Percentiles rank a stretch among this genome's conserved stretches.
Evolutionary conservation across 2,329 filamentous ascomycete species (phyloP).

Genomic region (Aspergillus sp.): DNA sequence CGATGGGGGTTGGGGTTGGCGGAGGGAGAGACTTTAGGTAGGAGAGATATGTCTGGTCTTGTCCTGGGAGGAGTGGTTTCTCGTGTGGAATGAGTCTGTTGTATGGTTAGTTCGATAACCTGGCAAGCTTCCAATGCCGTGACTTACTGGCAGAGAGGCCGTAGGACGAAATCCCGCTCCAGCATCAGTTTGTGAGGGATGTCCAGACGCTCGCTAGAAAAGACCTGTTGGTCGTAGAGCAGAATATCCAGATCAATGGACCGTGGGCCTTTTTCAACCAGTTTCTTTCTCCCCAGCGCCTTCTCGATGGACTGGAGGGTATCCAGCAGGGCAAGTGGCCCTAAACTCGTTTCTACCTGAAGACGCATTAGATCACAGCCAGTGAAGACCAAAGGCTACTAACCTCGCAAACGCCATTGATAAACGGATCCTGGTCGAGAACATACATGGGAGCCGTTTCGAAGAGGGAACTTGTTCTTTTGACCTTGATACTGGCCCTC

Average conservation of each 20-base stretch:
- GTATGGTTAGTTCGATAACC: conserved; percentile 3
- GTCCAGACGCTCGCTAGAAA: conserved; percentile 64
- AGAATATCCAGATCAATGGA: conserved; percentile 93
- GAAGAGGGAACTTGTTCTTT: conserved; percentile 78
- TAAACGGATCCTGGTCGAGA: conserved; percentile 72
- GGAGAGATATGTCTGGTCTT: conserved; percentile 23
- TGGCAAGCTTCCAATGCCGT: background rate
- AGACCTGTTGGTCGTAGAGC: conserved; percentile 59
- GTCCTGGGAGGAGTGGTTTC: conserved; percentile 20
- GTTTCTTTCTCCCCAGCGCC: conserved; percentile 66
- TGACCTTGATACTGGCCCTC: conserved; percentile 59
- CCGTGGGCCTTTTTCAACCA: conserved; percentile 85
- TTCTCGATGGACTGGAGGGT: conserved; percentile 76
- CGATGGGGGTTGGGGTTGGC: conserved; percentile 27
- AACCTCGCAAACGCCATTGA: conserved; percentile 91
- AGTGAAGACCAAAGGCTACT: no score
- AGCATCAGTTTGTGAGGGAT: conserved; percentile 78
- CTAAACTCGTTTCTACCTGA: conserved; percentile 70
- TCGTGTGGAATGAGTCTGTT: conserved; percentile 35
- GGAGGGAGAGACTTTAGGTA: conserved; percentile 26
- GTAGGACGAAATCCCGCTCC: conserved; percentile 87
- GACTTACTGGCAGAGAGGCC: conserved; percentile 57
- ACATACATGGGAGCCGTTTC: conserved; percentile 98
- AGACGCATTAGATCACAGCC: no score
- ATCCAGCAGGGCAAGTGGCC: conserved; percentile 67